phyloP scores from a whole-genome alignment of 306 rosid species.

The Dryas alaskensis region DNA sequence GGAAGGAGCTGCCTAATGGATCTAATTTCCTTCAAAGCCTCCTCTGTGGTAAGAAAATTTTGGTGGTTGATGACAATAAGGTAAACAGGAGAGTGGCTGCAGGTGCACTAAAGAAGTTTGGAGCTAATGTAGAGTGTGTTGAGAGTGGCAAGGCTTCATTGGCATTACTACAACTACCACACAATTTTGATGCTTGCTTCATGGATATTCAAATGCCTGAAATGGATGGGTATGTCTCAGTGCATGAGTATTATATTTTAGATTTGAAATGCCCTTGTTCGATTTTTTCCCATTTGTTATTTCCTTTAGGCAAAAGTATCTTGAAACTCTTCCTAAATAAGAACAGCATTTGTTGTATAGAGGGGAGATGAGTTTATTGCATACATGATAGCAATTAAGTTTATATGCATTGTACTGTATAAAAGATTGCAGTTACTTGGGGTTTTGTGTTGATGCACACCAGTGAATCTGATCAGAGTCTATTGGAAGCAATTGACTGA shows the following conservation, averaged over 20 bases:
- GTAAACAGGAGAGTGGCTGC: conserved; percentile 97
- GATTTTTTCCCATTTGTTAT: neutral
- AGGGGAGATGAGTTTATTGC: too few relatives aligned
- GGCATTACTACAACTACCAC: conserved; percentile 76
- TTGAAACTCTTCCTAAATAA: too few relatives aligned
- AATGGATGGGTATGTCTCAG: conserved; percentile 83
- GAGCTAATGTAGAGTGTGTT: conserved; percentile 79
- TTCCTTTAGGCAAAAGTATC: neutral
- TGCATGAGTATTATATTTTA: neutral
- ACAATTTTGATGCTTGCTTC: conserved; percentile 90
- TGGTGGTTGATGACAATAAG: conserved; percentile 88
- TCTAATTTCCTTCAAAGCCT: conserved; percentile 58
- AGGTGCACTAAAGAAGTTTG: conserved; percentile 85
- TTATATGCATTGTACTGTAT: too few relatives aligned
- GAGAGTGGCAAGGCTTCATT: conserved; percentile 91
- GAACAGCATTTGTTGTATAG: too few relatives aligned
- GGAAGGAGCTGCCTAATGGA: conserved; percentile 56
- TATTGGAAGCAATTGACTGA: neutral
- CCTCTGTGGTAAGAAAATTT: conserved; percentile 73
- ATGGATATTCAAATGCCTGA: conserved; percentile 99
- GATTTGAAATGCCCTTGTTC: neutral
- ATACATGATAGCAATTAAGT: too few relatives aligned
- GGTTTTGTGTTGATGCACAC: too few relatives aligned
- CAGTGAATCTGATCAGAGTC: too few relatives aligned
- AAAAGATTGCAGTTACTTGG: too few relatives aligned